Evolutionary conservation across 2,329 filamentous ascomycete species (phyloP).

Genomic region (Fusarium sp.): DNA sequence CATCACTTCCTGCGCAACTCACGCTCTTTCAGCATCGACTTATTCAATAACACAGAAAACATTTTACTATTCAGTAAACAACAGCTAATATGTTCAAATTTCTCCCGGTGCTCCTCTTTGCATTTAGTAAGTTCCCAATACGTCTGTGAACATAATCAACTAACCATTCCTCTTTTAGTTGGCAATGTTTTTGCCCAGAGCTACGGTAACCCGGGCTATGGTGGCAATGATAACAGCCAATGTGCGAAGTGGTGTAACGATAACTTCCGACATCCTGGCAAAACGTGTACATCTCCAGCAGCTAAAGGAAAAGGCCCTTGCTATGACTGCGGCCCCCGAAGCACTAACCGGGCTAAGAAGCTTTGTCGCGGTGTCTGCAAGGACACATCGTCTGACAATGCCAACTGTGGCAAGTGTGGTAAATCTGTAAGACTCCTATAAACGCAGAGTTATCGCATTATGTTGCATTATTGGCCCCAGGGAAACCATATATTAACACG

Average conservation of each 20-base stretch:
- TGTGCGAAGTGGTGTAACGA: neutral
- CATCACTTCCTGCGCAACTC: no score
- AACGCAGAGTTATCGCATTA: no score
- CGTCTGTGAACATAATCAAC: fast-evolving
- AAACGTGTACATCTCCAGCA: neutral
- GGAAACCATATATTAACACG: neutral
- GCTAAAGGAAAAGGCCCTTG: neutral
- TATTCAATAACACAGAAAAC: neutral
- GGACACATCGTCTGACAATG: neutral
- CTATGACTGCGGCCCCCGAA: neutral
- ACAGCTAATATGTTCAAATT: neutral
- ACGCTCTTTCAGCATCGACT: no score
- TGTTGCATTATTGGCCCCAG: no score
- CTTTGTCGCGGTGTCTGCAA: neutral
- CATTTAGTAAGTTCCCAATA: neutral
- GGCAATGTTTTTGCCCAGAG: neutral
- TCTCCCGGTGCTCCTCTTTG: neutral
- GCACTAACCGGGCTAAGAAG: neutral
- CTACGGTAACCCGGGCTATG: neutral
- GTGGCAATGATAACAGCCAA: neutral
- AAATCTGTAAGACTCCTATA: neutral
- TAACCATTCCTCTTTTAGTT: neutral
- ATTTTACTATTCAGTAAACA: neutral
- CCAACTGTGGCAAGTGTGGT: neutral
- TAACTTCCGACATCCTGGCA: neutral